Conservation (phyloP, 805 yeast species). For the Metschnikowia anglica region DNA sequence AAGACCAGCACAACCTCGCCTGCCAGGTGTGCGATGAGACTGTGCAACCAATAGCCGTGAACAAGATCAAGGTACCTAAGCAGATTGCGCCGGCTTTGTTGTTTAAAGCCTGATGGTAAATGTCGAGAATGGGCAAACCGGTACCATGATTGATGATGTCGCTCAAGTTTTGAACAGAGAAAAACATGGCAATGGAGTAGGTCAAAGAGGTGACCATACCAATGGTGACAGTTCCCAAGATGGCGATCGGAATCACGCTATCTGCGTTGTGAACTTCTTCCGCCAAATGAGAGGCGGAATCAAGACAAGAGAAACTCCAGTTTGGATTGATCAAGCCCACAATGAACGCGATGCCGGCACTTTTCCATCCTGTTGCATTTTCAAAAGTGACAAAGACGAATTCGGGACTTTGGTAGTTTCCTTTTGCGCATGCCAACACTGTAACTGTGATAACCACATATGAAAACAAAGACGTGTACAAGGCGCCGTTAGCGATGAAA, state of each 20-base stretch:
- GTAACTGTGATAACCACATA: constrained; percentile 37
- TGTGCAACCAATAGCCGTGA: constrained; percentile 40
- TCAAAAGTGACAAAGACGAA: constrained; percentile 26
- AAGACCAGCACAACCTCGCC: constrained; percentile 45
- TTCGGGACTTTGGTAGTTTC: constrained; percentile 34
- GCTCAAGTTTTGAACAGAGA: constrained; percentile 34
- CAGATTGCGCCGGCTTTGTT: constrained; percentile 38
- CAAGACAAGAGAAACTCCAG: constrained; percentile 39
- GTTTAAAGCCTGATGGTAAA: constrained; percentile 39
- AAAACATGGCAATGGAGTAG: constrained; percentile 42
- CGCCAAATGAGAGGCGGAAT: constrained; percentile 43
- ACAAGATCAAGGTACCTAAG: constrained; percentile 34
- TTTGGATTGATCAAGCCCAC: constrained; percentile 25
- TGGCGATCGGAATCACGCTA: constrained; percentile 40
- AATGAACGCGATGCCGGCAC: constrained; percentile 23
- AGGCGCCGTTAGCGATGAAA: constrained; percentile 33
- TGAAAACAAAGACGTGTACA: constrained; percentile 36
- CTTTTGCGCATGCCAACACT: constrained; percentile 39
- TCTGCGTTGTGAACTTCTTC: constrained; percentile 42
- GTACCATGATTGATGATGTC: constrained; percentile 29
- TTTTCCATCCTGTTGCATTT: constrained; percentile 27
- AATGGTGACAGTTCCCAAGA: constrained; percentile 41
- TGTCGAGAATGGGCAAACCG: constrained; percentile 43
- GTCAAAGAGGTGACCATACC: constrained; percentile 41
- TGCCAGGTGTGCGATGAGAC: constrained; percentile 45